Base-by-base conservation (phyloP, 495 filamentous ascomycete species). In the Cudoniella acicularis region DNA sequence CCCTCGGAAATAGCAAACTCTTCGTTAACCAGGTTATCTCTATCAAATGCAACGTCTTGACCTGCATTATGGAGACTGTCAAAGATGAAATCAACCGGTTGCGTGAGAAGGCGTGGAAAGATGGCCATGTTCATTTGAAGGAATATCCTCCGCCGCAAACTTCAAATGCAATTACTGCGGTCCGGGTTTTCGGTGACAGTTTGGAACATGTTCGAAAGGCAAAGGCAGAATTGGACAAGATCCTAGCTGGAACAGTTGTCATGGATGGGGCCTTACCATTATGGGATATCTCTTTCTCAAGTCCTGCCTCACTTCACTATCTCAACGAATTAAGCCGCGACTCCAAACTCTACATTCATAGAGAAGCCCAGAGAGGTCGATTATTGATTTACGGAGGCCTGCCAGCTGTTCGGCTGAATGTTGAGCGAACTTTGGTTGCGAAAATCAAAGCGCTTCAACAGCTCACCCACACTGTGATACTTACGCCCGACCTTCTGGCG, bases 161-260 rank as follows among this genome's bases (percentile, higher is more conserved):
- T 1, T 43, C 49, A 9, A 56, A 56, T 23, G 45, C 58, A 1
- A 65, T 66, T 24, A 64, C 63, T 0, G 62, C 60, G 3, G 48
- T 80, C 30, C 74, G 77, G 47, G 55, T 81, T 4, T 77, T 76
- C 48, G 76, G 77, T 0, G 69, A 75, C 18, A 63, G 70, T 11
- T 55, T 62, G 6, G 63, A 71, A 20, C 63, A 60, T 1, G 72
- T 79, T 22, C 66, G 67, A 0, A 61, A 69, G 21, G 70, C 75
- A 2, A 76, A 75, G 41, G 65, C 68, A 6, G 49, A 59, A 0
- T 63, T 80, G 4, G n/a, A n/a, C n/a, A n/a, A n/a, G n/a, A n/a
- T n/a, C n/a, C n/a, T n/a, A n/a, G n/a, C n/a, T n/a, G n/a, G n/a
- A n/a, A n/a, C n/a, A n/a, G n/a, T n/a, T n/a, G n/a, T n/a, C n/a